Evolutionary conservation across 2,329 filamentous ascomycete species (phyloP).

Genomic region (Eurotiales sp.): DNA sequence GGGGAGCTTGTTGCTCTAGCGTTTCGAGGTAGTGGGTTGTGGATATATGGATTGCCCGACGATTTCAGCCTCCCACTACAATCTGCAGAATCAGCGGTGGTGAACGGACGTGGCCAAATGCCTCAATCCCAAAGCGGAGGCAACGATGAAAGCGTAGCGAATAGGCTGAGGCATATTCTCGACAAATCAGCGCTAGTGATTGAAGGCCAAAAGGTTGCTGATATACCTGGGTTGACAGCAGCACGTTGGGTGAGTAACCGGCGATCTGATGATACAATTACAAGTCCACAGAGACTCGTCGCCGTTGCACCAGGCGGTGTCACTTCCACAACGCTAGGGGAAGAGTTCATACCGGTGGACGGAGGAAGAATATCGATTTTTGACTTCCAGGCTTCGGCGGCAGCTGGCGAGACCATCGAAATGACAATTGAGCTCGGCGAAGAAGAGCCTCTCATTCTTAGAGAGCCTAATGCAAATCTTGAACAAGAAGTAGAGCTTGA

Average conservation of each 20-base stretch:
- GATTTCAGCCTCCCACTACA: slow-evolving; percentile 55
- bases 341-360: slow-evolving; percentile 73
- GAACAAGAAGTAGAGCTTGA: slow-evolving; percentile 77
- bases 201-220: slow-evolving; percentile 61
- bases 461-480: slow-evolving; percentile 70
- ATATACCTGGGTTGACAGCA: slow-evolving; percentile 62
- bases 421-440: slow-evolving; percentile 72
- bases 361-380: slow-evolving; percentile 69
- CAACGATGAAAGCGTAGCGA: background rate
- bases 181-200: slow-evolving; percentile 63
- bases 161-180: slow-evolving; percentile 33
- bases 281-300: slow-evolving; percentile 50
- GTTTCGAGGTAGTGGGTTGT: slow-evolving; percentile 68
- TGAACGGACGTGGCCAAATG: slow-evolving; percentile 9
- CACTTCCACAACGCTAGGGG: slow-evolving; percentile 58
- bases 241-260: slow-evolving; percentile 68
- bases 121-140: slow-evolving; percentile 14
- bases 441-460: slow-evolving; percentile 63
- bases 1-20: slow-evolving; percentile 71
- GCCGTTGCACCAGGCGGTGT: slow-evolving; percentile 68
- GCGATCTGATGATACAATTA: slow-evolving; percentile 44
- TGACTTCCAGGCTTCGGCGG: slow-evolving; percentile 65
- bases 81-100: background rate
- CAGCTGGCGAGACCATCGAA: slow-evolving; percentile 55
- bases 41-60: slow-evolving; percentile 75